Percentiles rank a stretch among this genome's conserved stretches.
Evolutionary conservation across 805 yeast genomes (phyloP).

Genomic region (Saturnispora zaruensis): DNA sequence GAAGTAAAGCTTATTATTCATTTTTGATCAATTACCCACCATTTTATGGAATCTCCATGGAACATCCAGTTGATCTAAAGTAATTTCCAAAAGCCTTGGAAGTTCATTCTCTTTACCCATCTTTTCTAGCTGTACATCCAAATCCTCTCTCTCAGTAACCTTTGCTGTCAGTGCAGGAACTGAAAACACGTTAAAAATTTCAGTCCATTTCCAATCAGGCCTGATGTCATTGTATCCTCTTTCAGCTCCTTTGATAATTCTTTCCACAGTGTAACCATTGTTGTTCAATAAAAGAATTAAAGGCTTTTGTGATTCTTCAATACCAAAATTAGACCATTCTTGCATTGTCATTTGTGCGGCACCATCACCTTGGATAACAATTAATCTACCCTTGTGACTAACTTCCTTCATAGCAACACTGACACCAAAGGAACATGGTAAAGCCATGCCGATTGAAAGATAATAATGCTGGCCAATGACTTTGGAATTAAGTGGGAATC

Average conservation of each 20-base stretch:
- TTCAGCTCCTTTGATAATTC: conserved; percentile 72
- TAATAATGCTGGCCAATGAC: conserved; percentile 65
- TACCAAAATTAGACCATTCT: conserved; percentile 37
- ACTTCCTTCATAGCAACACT: conserved; percentile 62
- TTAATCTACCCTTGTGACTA: conserved; percentile 38
- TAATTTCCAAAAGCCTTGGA: conserved; percentile 47
- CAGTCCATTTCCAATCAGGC: conserved; percentile 75
- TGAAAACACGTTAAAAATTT: conserved; percentile 54
- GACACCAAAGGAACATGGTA: conserved; percentile 81
- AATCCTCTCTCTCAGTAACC: conserved; percentile 33
- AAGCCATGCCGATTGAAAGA: conserved; percentile 80
- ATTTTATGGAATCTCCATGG: conserved; percentile 51
- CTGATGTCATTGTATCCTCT: conserved; percentile 76
- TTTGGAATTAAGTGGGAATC: conserved; percentile 46
- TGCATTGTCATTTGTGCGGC: conserved; percentile 92
- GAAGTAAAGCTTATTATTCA: not conserved
- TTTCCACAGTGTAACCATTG: conserved; percentile 84
- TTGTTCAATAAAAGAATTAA: conserved; percentile 72
- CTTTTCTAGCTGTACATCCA: conserved; percentile 30
- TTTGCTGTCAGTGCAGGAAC: conserved; percentile 21
- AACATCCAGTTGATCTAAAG: conserved; percentile 49
- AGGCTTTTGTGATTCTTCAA: conserved; percentile 55
- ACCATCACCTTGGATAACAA: conserved; percentile 84
- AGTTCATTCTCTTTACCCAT: conserved; percentile 20
- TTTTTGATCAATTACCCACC: conserved; percentile 17